These are phyloP conservation scores for Colletotrichum lupini DNA, from an alignment of 2,329 filamentous ascomycete species.

Conservation along the genomic window DNA sequence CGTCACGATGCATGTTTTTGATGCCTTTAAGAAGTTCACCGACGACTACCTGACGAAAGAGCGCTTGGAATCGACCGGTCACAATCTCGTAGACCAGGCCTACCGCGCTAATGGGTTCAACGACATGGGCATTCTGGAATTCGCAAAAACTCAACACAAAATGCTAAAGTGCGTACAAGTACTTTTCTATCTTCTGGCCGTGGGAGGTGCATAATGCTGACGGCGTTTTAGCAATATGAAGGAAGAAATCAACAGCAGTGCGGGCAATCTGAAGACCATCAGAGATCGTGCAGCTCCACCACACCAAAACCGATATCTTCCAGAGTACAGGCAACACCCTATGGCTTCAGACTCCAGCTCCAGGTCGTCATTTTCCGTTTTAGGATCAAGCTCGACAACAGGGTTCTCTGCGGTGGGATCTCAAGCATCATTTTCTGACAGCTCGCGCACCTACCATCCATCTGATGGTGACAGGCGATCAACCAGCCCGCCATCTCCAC, in stretches of 20 bases:
- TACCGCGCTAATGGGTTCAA: slow-evolving; percentile 6
- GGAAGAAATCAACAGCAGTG: neutral
- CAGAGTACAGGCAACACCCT: slow-evolving; percentile 3
- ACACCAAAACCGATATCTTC: neutral
- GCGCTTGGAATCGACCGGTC: slow-evolving; percentile 22
- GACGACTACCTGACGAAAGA: slow-evolving; percentile 17
- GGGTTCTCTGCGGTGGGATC: slow-evolving; percentile 16
- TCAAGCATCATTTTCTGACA: slow-evolving; percentile 12
- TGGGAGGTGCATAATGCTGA: neutral
- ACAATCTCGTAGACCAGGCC: slow-evolving; percentile 26
- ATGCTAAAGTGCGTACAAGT: slow-evolving; percentile 17
- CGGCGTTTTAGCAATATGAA: slow-evolving; percentile 3
- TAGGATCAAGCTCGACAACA: slow-evolving; percentile 5
- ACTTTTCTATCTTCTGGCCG: neutral
- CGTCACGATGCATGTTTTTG: neutral
- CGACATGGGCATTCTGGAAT: slow-evolving; percentile 29
- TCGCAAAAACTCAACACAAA: slow-evolving; percentile 18
- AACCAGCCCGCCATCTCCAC: slow-evolving; percentile 4
- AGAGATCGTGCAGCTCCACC: slow-evolving; percentile 12
- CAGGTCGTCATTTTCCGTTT: slow-evolving; percentile 31
- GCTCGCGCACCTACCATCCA: neutral
- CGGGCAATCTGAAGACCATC: slow-evolving; percentile 4
- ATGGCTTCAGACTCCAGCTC: slow-evolving; percentile 26
- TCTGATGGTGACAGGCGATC: slow-evolving; percentile 13
- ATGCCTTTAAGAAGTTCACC: slow-evolving; percentile 9